Base-by-base conservation (phyloP, 352 stramenopile species). In the Phytophthora pinifolia region DNA sequence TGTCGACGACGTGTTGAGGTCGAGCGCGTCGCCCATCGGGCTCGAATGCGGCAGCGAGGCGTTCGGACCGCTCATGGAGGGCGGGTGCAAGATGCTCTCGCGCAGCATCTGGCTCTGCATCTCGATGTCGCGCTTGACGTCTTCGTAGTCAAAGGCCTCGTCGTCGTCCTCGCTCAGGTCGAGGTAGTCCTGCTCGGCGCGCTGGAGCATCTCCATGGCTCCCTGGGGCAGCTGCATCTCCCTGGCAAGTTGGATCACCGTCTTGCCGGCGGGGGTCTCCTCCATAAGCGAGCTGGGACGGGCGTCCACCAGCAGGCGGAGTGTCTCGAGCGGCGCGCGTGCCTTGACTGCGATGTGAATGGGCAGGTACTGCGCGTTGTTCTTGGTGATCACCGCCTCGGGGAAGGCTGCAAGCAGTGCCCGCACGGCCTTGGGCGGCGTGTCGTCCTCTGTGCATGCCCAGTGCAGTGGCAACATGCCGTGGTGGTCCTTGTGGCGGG, bases 391-490 rank as follows among this genome's bases (percentile, higher is more conserved):
- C 34, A 88, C 80, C 10, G 67, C 83, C 39, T 90, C 77, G 0
- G 83, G 83, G n/a, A 83, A 94, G 5, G 79, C 83, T 13, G 78
- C 56, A 9, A 94, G 71, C 34, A 94, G 65, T 39, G 79, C 76
- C 0, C 70, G 60, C 44, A 94, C 67, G 3, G 83, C 78, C 12
- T 65, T 72, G 4, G 79, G 49, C 3, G 79, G 76, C n/a, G 83
- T 81, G 50, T 94, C 80, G 54, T 88, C 66, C 59, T 94, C 83
- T 0, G 81, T 91, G 42, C 83, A 93, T 18, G 83, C 83, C 83
- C 83, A 93, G 65, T 93, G 83, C 17, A 93, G 61, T 33, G 83
- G 83, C 54, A 92, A 54, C 83, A 93, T 93, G 30, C 83, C 83
- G 55, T 94, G 83, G 49, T 91, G 83, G 62, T 94, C 83, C 33